Conservation (phyloP, 371 early-diverging fungal species). For the Globomyces sp. region DNA sequence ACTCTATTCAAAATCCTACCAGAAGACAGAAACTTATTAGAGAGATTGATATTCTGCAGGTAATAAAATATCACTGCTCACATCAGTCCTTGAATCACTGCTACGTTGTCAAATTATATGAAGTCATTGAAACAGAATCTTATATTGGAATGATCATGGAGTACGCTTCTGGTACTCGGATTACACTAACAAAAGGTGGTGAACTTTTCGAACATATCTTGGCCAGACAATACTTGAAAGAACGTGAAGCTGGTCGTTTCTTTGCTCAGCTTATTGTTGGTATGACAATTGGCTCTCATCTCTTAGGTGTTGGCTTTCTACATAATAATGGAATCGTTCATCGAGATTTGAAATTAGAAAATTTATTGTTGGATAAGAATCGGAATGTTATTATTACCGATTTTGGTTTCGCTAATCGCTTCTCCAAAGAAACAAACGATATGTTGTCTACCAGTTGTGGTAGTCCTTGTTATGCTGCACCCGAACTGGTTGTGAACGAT, state of each 20-base stretch:
- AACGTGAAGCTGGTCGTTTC: conserved; percentile 83
- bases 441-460: conserved; percentile 92
- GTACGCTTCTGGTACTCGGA: conserved; percentile 78
- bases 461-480: conserved; percentile 97
- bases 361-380: conserved; percentile 79
- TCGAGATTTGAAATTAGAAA: conserved; percentile 78
- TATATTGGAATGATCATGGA: conserved; percentile 96
- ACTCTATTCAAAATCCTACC: conserved; percentile 43
- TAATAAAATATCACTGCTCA: conserved; percentile 32
- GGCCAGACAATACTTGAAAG: conserved; percentile 88
- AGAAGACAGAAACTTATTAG: conserved; percentile 66
- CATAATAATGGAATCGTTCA: conserved; percentile 64
- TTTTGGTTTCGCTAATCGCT: conserved; percentile 97
- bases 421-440: conserved; percentile 30
- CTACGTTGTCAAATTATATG: conserved; percentile 89
- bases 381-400: conserved; percentile 94
- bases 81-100: conserved; percentile 78
- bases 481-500: conserved; percentile 93
- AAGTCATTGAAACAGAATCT: conserved; percentile 93
- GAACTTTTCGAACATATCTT: conserved; percentile 97
- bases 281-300: conserved; percentile 66
- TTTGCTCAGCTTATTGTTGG: conserved; percentile 96
- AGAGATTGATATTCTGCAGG: conserved; percentile 69
- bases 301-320: conserved; percentile 54
- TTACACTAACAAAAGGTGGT: conserved; percentile 51